Evolutionary conservation across 768 basidiomycete genomes (phyloP), one percentile per base, ranked within the genome.

Genomic region (Gloeophyllum trabeum): DNA sequence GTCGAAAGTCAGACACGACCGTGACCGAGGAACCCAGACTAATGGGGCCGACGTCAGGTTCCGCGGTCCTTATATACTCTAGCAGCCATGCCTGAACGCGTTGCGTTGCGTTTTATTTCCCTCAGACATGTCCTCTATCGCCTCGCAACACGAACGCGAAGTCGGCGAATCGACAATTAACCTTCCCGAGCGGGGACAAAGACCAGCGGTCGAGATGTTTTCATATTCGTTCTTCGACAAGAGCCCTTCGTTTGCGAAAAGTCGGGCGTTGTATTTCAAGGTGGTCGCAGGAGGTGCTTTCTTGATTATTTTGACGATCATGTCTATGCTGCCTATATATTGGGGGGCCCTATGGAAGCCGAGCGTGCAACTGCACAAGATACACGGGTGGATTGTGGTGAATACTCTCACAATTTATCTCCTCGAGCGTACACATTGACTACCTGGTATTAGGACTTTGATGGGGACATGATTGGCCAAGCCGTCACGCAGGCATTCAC

Each of bases 371-470:
- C 24, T 64, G 46, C 55, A 61, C 28, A 67, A 69, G 19, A 50
- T 81, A 20, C 52, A 64, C n/a, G 76, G 73, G 2, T 78, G 69
- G 64, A 64, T 81, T 0, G 70, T 81, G 20, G 78, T 79, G 44
- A 40, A 74, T 62, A 19, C 30, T 22, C 24, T 6, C 24, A 5
- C 1, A 2, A 34, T 36, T 30, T 23, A 18, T 20, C 38, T 6
- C 24, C 30, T 24, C 6, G 14, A 16, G 4, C 10, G 21, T n/a
- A 6, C 18, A 21, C 5, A 2, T 13, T 14, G 4, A 25, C 16
- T 43, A 20, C n/a, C n/a, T n/a, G n/a, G n/a, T n/a, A n/a, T n/a
- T 21, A 80, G 76, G 77, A 81, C 50, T 79, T 79, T 46, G 79
- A 81, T 32, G 76, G 72, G 4, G 69, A 63, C 1, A 36, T 62